Percentiles rank a stretch among this genome's conserved stretches.
These are phyloP conservation scores for Litsea cubeba DNA, from an alignment of 164 flowering plant species.

Conservation along the genomic window DNA sequence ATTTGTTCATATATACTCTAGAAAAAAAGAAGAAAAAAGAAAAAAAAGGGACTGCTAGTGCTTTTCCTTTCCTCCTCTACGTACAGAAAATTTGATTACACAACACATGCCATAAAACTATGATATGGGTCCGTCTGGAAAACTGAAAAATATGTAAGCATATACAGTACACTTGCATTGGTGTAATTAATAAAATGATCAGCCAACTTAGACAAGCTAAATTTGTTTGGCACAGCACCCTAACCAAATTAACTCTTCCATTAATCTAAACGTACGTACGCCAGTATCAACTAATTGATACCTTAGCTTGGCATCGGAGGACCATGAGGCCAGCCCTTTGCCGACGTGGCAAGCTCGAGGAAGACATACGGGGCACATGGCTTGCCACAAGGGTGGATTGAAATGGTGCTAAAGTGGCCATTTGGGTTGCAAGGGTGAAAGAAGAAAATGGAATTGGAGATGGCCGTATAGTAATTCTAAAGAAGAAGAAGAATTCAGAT, in stretches of 20 bases:
- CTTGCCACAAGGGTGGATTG: conserved; percentile 1
- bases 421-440: neutral
- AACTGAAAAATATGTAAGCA: neutral
- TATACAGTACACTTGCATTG: neutral
- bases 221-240: neutral
- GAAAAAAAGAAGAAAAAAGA: neutral
- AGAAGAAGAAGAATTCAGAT: neutral
- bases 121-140: neutral
- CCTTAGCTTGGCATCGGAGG: neutral
- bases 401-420: conserved; percentile 8
- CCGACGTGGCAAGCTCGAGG: neutral
- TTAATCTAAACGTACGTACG: neutral
- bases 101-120: neutral
- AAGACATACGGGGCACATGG: neutral
- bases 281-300: neutral
- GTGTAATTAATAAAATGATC: neutral
- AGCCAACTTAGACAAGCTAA: neutral
- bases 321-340: neutral
- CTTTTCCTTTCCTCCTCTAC: neutral
- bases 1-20: neutral
- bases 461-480: neutral
- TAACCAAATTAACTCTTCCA: neutral
- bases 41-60: too few species aligned
- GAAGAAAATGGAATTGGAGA: neutral
- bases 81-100: too few species aligned